Evolutionary conservation across 23 red algal species (phyloP), one percentile per base, ranked within the genome.

Genomic region (Gracilaria vermiculophylla): DNA sequence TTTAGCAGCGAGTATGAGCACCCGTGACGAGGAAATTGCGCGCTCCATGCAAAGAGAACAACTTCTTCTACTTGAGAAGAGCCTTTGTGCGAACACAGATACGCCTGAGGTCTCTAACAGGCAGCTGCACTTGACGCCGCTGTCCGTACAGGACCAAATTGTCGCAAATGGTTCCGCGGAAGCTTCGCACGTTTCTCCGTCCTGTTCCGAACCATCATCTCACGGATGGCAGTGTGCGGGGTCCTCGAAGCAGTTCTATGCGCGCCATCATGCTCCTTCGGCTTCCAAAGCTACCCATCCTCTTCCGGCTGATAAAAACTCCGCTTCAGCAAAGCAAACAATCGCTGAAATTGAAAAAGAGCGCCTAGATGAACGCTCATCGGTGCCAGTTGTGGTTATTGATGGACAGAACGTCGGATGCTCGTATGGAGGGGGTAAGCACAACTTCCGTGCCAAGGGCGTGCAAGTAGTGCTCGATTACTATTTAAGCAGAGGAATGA

Each of bases 341-440:
- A 19, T 4, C n/a, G 25, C 55, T 4, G 19, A 21, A 19, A 10
- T 27, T 60, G 55, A 5, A 60, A 6, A 6, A 7, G 8, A 21
- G 55, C 55, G 55, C n/a, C 16, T 7, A 7, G 25, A 60, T 29
- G 55, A 29, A 21, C 7, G 13, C 24, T 42, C 64, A 8, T 15
- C 64, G 28, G 17, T n/a, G 33, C 73, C 73, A 19, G 29, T 56
- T n/a, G 80, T 83, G 19, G 61, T 83, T 12, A 70, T 83, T 66
- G 80, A 67, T 44, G 80, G 80, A 29, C 80, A 83, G 28, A 83
- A 83, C 34, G 80, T 83, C 10, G 80, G 80, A 17, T 69, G 28
- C 36, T 58, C 56, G 2, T 83, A 57, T 45, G 61, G 55, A 21
- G 61, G 61, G 17, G 42, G 24, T 0, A 45, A 67, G 23, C 21